These are phyloP conservation scores for Solanum chiquidenum DNA, from an alignment of 257 asterid genomes.

Conservation along the genomic window DNA sequence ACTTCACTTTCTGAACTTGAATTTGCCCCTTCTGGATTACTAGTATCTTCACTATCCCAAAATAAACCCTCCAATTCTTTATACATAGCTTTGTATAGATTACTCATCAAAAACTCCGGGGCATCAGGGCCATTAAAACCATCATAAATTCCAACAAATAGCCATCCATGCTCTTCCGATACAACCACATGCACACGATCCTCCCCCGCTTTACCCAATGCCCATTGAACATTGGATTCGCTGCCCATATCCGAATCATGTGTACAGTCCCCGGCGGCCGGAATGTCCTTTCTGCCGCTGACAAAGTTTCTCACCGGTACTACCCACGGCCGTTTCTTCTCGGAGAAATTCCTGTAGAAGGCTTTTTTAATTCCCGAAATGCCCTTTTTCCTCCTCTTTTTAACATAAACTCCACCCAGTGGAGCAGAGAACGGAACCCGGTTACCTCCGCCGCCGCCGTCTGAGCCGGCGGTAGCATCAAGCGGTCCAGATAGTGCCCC, in stretches of 20 bases:
- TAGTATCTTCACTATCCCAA: constrained; percentile 58
- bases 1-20: constrained; percentile 28
- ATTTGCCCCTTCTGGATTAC: constrained; percentile 16
- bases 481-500: constrained; percentile 90
- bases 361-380: constrained; percentile 70
- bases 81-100: constrained; percentile 73
- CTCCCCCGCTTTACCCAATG: constrained; percentile 92
- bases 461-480: constrained; percentile 25
- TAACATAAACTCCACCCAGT: constrained; percentile 56
- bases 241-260: constrained; percentile 36
- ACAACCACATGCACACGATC: constrained; percentile 96
- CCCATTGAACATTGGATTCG: constrained; percentile 86
- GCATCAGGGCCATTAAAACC: constrained; percentile 99
- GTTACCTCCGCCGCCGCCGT: constrained; percentile 7
- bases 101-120: constrained; percentile 90
- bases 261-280: constrained; percentile 17
- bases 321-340: constrained; percentile 42
- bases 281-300: constrained; percentile 42
- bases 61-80: constrained; percentile 87
- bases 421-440: constrained; percentile 85
- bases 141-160: constrained; percentile 92
- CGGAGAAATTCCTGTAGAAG: constrained; percentile 58
- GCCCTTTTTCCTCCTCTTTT: constrained; percentile 70
- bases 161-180: constrained; percentile 94
- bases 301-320: constrained; percentile 78